Evolutionary conservation across 371 early-diverging fungal genomes (phyloP).

Genomic region (Smittium culicis): DNA sequence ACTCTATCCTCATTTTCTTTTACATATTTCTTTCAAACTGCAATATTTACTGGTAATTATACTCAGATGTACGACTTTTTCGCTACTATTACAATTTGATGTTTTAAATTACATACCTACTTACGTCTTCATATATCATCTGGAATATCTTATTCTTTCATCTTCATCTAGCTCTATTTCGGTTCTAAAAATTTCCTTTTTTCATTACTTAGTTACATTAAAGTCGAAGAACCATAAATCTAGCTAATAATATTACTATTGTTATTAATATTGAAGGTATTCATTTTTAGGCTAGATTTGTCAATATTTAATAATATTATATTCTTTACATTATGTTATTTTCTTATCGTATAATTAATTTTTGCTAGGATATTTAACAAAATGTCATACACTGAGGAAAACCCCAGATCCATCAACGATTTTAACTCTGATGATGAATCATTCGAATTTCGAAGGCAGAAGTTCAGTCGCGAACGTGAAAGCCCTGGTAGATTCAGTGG

Average conservation of each 20-base stretch:
- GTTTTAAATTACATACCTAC: neutral
- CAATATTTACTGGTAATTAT: neutral
- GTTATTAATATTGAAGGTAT: too few relatives aligned
- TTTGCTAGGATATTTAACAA: neutral
- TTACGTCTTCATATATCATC: neutral
- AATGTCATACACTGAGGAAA: constrained; percentile 7
- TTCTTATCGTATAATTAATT: neutral
- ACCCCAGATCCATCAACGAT: constrained; percentile 5
- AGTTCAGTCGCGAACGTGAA: constrained; percentile 51
- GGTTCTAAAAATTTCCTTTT: neutral
- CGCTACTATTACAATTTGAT: neutral
- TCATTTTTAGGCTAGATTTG: neutral
- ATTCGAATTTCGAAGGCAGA: constrained; percentile 33
- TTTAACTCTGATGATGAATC: constrained; percentile 16
- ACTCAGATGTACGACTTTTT: too few relatives aligned
- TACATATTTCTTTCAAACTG: neutral
- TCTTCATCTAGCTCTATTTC: neutral
- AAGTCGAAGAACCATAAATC: too few relatives aligned
- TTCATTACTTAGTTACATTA: too few relatives aligned
- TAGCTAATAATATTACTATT: too few relatives aligned
- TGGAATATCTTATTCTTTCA: neutral
- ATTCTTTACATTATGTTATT: neutral
- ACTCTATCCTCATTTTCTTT: neutral
- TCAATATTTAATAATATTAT: neutral
- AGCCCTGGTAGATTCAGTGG: constrained; percentile 40